Evolutionary conservation across 1,284 basidiomycete species (phyloP).

Genomic region (Fomitopsis pinicola): DNA sequence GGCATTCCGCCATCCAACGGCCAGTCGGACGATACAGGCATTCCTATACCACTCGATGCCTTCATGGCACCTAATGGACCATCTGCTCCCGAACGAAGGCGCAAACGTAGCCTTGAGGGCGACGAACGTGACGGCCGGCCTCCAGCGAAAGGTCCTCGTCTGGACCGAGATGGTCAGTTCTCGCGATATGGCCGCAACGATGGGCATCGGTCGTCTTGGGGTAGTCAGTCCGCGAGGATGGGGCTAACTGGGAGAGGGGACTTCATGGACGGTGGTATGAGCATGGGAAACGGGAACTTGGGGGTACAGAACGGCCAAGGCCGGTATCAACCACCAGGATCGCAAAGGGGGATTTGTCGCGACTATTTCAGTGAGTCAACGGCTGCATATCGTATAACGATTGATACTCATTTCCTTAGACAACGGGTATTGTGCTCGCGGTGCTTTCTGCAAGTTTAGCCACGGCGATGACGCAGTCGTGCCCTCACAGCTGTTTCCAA

Average conservation of each 20-base stretch:
- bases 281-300: constrained; percentile 28
- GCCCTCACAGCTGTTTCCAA: constrained; percentile 60
- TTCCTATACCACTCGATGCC: constrained; percentile 73
- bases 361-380: constrained; percentile 84
- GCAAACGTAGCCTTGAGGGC: constrained; percentile 59
- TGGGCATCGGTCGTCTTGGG: constrained; percentile 26
- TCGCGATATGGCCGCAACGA: constrained; percentile 45
- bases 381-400: not conserved
- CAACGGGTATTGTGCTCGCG: constrained; percentile 87
- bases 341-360: constrained; percentile 65
- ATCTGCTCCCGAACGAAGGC: constrained; percentile 45
- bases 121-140: constrained; percentile 59
- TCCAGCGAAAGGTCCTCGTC: constrained; percentile 65
- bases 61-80: constrained; percentile 44
- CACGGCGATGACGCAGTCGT: constrained; percentile 83
- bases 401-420: constrained; percentile 42
- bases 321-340: constrained; percentile 64
- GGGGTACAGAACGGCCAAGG: constrained; percentile 42
- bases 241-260: constrained; percentile 20
- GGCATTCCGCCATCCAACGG: constrained; percentile 28
- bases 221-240: constrained; percentile 30
- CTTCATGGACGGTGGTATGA: constrained; percentile 29
- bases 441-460: constrained; percentile 87
- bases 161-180: constrained; percentile 58
- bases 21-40: constrained; percentile 52